These are phyloP conservation scores for Castanea sativa DNA, from an alignment of 306 rosid genomes.

Conservation along the genomic window DNA sequence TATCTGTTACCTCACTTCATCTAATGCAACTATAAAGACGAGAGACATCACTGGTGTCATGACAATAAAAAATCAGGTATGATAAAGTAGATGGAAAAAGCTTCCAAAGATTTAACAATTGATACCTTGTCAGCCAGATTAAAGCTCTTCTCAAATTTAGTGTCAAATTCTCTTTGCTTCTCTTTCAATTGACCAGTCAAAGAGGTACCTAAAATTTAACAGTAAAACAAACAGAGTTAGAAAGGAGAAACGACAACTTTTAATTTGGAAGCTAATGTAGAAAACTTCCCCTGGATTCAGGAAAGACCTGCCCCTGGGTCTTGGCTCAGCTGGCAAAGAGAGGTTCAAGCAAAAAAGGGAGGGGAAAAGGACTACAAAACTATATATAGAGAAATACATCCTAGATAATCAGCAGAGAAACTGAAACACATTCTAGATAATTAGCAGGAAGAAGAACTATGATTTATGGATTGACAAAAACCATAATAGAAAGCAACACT, in stretches of 20 bases:
- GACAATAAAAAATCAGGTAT: not conserved
- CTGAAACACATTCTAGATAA: not conserved
- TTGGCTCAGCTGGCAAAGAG: not conserved
- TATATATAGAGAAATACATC: not conserved
- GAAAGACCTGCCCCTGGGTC: not conserved
- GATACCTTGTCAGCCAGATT: constrained; percentile 65
- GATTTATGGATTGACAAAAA: not conserved
- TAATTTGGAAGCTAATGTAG: constrained; percentile 10
- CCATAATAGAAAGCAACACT: not conserved
- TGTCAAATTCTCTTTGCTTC: constrained; percentile 78
- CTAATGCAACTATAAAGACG: not conserved
- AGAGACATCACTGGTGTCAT: not conserved
- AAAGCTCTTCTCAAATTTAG: constrained; percentile 65
- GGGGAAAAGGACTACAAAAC: not conserved
- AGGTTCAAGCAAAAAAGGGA: not conserved
- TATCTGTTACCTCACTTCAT: not conserved
- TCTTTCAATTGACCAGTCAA: constrained; percentile 66
- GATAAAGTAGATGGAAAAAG: constrained; percentile 2
- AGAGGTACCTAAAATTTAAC: constrained; percentile 55
- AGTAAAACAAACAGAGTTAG: constrained; percentile 5
- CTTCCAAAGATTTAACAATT: not conserved
- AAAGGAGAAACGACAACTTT: not conserved
- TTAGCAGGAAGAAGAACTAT: not conserved
- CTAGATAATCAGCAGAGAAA: not conserved
- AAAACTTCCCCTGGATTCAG: constrained; percentile 14